phyloP scores from a whole-genome alignment of 73 alveolate genomes.

The Halteria grandinella region DNA sequence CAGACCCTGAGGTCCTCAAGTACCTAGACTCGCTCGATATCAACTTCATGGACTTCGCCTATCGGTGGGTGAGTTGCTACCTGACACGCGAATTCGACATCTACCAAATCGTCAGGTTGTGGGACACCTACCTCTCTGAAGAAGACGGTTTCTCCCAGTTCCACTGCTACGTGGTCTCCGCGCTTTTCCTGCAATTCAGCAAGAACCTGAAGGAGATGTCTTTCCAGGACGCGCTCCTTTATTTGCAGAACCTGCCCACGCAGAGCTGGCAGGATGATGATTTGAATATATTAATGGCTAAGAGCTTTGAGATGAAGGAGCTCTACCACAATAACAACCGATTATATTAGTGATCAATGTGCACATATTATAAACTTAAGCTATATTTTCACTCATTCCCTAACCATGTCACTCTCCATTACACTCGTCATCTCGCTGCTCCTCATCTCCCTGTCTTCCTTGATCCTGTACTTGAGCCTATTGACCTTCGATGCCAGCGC shows the following conservation, averaged over 20 bases:
- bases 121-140: conserved; percentile 94
- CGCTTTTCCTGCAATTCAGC: conserved; percentile 70
- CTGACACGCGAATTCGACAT: conserved; percentile 88
- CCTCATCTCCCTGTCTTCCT: no score
- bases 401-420: no score
- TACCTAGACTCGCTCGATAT: conserved; percentile 75
- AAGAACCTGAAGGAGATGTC: conserved; percentile 80
- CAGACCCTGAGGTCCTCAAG: conserved; percentile 79
- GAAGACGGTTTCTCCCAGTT: conserved; percentile 87
- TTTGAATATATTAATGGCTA: conserved; percentile 70
- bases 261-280: conserved; percentile 76
- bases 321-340: conserved; percentile 31
- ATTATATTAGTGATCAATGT: no score
- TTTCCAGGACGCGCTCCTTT: conserved; percentile 85
- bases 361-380: background rate
- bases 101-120: conserved; percentile 79
- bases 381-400: no score
- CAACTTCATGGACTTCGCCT: conserved; percentile 84
- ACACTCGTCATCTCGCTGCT: no score
- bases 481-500: no score
- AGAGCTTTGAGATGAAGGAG: conserved; percentile 57
- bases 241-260: conserved; percentile 92
- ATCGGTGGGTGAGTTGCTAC: conserved; percentile 93
- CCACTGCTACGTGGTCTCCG: conserved; percentile 88
- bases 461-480: no score